These are phyloP conservation scores for Solanum ossicruentum DNA, from an alignment of 257 asterid species.

Conservation along the genomic window DNA sequence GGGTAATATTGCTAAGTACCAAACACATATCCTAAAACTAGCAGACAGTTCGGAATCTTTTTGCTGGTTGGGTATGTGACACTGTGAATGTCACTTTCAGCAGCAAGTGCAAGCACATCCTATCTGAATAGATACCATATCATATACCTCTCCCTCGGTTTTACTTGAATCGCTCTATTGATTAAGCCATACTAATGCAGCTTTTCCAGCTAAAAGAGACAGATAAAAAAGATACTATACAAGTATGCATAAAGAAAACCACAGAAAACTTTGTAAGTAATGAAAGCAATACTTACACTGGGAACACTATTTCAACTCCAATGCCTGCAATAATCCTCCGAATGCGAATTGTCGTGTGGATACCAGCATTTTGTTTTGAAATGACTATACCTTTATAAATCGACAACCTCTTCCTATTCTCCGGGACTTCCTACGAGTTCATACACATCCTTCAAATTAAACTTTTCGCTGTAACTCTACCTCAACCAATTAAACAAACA, in stretches of 20 bases:
- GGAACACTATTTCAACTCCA: conserved; percentile 96
- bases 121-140: background rate
- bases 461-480: background rate
- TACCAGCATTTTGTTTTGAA: conserved; percentile 86
- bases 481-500: background rate
- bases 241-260: background rate
- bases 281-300: conserved; percentile 43
- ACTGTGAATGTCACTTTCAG: background rate
- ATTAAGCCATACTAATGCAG: background rate
- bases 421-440: conserved; percentile 67
- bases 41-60: background rate
- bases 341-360: conserved; percentile 86
- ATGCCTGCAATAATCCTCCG: conserved; percentile 85
- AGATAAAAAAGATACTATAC: background rate
- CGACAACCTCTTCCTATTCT: conserved; percentile 65
- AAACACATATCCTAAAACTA: background rate
- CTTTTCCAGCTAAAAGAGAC: background rate
- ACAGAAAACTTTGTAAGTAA: background rate
- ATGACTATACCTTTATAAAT: conserved; percentile 83
- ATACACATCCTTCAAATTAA: background rate
- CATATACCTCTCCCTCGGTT: background rate
- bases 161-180: background rate
- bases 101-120: background rate
- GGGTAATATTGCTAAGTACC: background rate
- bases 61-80: background rate